phyloP scores from a whole-genome alignment of 108 stramenopile genomes.

The Schizochytrium sp. region DNA sequence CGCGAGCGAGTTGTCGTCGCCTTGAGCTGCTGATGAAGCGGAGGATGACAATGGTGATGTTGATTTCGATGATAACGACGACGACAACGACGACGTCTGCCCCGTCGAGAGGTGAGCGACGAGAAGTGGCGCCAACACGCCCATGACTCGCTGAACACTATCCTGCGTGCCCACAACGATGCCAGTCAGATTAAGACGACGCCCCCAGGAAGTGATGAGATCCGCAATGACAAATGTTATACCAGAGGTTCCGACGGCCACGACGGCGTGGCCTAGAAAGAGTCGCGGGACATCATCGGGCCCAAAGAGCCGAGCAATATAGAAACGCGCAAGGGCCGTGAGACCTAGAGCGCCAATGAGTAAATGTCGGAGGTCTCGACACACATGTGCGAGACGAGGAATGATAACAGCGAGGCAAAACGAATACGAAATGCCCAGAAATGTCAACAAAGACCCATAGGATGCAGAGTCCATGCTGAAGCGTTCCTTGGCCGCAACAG shows the following conservation, averaged over 20 bases:
- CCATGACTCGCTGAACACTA: not conserved
- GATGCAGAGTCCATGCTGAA: not conserved
- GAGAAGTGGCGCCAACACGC: not conserved
- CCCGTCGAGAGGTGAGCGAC: not conserved
- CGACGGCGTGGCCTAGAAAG: not conserved
- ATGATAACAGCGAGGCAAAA: not conserved
- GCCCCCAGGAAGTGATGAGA: not conserved
- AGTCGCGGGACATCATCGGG: not conserved
- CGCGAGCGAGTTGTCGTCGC: too few species aligned
- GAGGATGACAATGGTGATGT: not conserved
- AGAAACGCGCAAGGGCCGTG: not conserved
- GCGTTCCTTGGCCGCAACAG: not conserved
- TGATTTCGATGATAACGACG: not conserved
- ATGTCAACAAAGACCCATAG: not conserved
- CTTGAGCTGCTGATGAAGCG: too few species aligned
- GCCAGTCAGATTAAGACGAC: not conserved
- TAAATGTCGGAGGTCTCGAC: not conserved
- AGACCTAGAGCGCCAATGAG: not conserved
- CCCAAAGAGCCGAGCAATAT: not conserved
- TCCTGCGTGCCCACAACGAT: not conserved
- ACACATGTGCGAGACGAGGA: not conserved
- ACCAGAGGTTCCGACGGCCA: not conserved
- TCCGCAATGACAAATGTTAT: not conserved
- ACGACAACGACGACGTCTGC: not conserved
- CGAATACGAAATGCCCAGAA: conserved; percentile 1